Conservation (phyloP, 1,284 basidiomycete species). For the Clitocybe nebularis region DNA sequence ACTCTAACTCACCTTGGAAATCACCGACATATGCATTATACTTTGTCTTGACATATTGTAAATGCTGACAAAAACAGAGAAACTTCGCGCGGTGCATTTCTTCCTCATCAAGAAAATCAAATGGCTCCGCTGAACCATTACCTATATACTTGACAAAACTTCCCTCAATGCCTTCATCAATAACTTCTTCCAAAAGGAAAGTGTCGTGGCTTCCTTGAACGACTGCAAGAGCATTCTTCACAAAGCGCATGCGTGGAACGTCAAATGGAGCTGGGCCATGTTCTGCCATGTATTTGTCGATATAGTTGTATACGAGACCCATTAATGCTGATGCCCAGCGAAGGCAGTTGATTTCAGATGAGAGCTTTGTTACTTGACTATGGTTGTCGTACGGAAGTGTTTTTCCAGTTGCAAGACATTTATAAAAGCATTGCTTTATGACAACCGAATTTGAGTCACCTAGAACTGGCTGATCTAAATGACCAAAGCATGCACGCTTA, state of each 20-base stretch:
- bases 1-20: background rate
- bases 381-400: background rate
- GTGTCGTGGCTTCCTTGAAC: background rate
- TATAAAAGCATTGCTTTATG: slow-evolving; percentile 1
- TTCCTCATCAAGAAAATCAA: slow-evolving; percentile 1
- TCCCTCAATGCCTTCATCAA: slow-evolving; percentile 12
- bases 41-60: slow-evolving; percentile 1
- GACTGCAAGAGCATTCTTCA: slow-evolving; percentile 13
- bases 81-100: slow-evolving; percentile 3
- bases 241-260: slow-evolving; percentile 18
- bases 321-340: slow-evolving; percentile 4
- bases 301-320: background rate
- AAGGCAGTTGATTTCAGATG: background rate
- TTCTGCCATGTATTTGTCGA: background rate
- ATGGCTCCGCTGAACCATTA: slow-evolving; percentile 17
- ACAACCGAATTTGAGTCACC: background rate
- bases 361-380: background rate
- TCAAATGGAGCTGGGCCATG: slow-evolving; percentile 4
- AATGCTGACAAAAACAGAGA: slow-evolving; percentile 1
- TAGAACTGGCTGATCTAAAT: background rate
- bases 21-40: background rate
- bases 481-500: background rate
- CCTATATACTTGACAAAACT: slow-evolving; percentile 27
- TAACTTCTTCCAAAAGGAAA: slow-evolving; percentile 24
- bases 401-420: background rate